Conservation (phyloP, 257 asterid species). For the Rehmannia glutinosa region DNA sequence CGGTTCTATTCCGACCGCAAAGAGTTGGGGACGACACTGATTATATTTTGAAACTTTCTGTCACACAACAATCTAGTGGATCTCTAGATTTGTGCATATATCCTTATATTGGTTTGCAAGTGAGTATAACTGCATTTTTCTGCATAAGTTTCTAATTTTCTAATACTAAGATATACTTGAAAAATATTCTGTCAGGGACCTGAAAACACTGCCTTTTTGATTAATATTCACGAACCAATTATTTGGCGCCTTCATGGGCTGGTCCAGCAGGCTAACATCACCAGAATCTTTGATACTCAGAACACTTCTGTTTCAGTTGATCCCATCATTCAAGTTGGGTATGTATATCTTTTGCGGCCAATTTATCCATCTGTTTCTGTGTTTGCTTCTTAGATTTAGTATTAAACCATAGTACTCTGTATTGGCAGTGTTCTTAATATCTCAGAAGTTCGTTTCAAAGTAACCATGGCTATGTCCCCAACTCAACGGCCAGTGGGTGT, state of each 20-base stretch:
- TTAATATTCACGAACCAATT: slow-evolving; percentile 92
- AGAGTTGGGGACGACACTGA: slow-evolving; percentile 82
- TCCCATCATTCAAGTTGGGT: slow-evolving; percentile 95
- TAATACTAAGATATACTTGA: slow-evolving; percentile 16
- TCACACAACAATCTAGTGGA: slow-evolving; percentile 96
- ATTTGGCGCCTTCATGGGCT: slow-evolving; percentile 97
- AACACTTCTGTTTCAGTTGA: slow-evolving; percentile 94
- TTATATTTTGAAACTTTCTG: slow-evolving; percentile 78
- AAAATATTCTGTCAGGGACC: slow-evolving; percentile 62
- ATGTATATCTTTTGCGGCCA: slow-evolving; percentile 20
- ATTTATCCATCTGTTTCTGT: slow-evolving; percentile 15
- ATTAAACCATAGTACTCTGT: slow-evolving; percentile 18
- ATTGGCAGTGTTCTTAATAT: slow-evolving; percentile 84
- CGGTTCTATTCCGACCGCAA: slow-evolving; percentile 94
- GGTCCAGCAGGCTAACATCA: slow-evolving; percentile 74
- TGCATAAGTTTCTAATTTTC: slow-evolving; percentile 18
- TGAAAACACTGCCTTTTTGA: slow-evolving; percentile 84
- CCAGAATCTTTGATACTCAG: slow-evolving; percentile 51
- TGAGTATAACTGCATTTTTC: slow-evolving; percentile 32
- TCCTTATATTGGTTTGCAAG: slow-evolving; percentile 95
- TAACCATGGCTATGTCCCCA: slow-evolving; percentile 98
- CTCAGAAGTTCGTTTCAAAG: slow-evolving; percentile 90
- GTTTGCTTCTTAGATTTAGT: slow-evolving; percentile 9
- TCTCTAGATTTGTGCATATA: slow-evolving; percentile 80
- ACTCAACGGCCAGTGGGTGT: slow-evolving; percentile 99